These are phyloP conservation scores for Termitomyces sp. DNA, from an alignment of 768 basidiomycete species.

Conservation along the genomic window DNA sequence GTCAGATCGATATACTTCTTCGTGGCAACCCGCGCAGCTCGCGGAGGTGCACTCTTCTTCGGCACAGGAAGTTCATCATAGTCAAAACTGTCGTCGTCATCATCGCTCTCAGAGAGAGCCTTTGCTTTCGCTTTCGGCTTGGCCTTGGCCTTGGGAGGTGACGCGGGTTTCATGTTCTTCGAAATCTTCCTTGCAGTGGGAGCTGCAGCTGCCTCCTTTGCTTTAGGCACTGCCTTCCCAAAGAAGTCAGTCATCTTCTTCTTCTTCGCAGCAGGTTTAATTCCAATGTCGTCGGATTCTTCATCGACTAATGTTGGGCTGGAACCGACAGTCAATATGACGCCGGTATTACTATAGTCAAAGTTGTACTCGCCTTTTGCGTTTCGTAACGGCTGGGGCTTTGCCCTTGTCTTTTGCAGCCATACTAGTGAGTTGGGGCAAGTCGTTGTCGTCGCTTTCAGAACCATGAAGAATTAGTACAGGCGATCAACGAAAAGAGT, in stretches of 20 bases:
- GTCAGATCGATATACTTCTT: slow-evolving; percentile 63
- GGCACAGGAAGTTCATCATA: slow-evolving; percentile 34
- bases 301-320: slow-evolving; percentile 31
- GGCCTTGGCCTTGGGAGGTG: slow-evolving; percentile 42
- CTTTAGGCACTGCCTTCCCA: slow-evolving; percentile 33
- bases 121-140: slow-evolving; percentile 37
- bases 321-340: not conserved
- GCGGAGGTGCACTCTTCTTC: slow-evolving; percentile 37
- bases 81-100: slow-evolving; percentile 35
- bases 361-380: slow-evolving; percentile 51
- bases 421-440: not conserved
- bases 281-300: slow-evolving; percentile 29
- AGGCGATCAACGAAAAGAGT: no score
- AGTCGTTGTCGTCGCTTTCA: slow-evolving; percentile 9
- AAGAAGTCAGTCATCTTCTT: slow-evolving; percentile 59
- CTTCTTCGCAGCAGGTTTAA: slow-evolving; percentile 51
- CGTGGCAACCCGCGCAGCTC: slow-evolving; percentile 34
- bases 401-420: slow-evolving; percentile 16
- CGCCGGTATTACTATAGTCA: not conserved
- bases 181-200: slow-evolving; percentile 44
- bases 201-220: slow-evolving; percentile 30
- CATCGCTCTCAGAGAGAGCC: slow-evolving; percentile 40
- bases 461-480: not conserved
- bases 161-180: slow-evolving; percentile 54
- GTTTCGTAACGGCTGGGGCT: slow-evolving; percentile 37